phyloP scores from a whole-genome alignment of 441 rosid genomes.

The Melianthus villosus region DNA sequence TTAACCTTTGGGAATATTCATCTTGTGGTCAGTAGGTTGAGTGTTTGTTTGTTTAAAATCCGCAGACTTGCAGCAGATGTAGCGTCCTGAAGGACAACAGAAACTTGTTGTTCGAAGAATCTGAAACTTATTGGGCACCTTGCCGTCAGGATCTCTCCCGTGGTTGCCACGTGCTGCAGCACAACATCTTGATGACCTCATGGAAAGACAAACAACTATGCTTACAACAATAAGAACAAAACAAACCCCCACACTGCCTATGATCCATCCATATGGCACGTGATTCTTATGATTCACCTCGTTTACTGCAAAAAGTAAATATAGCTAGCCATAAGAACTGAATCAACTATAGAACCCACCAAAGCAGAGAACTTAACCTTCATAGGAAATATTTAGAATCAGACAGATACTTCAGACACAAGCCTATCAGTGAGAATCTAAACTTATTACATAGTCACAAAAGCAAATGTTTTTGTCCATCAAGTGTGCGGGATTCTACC shows the following conservation, averaged over 20 bases:
- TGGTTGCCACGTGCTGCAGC: conserved; percentile 19
- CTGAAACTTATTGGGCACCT: conserved; percentile 49
- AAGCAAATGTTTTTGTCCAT: no score
- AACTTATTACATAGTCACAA: no score
- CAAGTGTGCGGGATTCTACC: no score
- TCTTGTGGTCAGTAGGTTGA: conserved; percentile 44
- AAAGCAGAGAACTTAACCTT: no score
- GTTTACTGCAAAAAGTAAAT: conserved; percentile 30
- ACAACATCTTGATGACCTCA: conserved; percentile 47
- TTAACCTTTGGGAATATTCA: conserved; percentile 57
- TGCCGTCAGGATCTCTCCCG: conserved; percentile 30
- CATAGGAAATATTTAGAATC: neutral
- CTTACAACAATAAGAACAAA: conserved; percentile 40
- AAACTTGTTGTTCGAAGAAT: conserved; percentile 77
- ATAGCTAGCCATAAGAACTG: conserved; percentile 6
- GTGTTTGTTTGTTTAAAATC: conserved; percentile 52
- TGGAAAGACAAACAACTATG: conserved; percentile 29
- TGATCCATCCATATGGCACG: conserved; percentile 66
- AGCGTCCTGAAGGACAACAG: conserved; percentile 79
- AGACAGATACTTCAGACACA: neutral
- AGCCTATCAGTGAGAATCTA: neutral
- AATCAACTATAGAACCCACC: neutral
- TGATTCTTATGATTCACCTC: conserved; percentile 31
- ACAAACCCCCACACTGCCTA: conserved; percentile 58
- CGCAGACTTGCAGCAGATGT: conserved; percentile 50